A percentile compares a stretch with the other conserved stretches of the same genome.
These are phyloP conservation scores for Hyaloperonospora arabidopsidis DNA, from an alignment of 352 stramenopile genomes.

Conservation along the genomic window DNA sequence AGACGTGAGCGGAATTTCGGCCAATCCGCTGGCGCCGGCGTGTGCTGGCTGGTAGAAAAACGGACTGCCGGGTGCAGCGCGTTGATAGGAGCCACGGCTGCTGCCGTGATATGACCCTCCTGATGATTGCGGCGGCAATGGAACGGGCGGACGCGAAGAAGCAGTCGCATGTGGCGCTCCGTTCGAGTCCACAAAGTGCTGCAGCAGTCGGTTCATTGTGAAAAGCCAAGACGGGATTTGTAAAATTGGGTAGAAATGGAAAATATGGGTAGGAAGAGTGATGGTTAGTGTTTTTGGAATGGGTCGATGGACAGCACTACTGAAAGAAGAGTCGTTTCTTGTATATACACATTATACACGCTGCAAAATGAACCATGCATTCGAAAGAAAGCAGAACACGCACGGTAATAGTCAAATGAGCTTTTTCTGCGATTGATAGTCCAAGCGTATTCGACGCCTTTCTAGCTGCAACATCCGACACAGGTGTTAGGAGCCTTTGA, in stretches of 20 bases:
- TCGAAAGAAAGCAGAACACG: background rate
- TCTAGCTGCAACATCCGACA: too few species aligned
- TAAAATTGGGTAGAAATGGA: conserved; percentile 2
- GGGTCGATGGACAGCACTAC: background rate
- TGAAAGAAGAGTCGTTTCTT: too few species aligned
- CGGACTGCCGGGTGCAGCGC: conserved; percentile 15
- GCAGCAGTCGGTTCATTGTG: conserved; percentile 52
- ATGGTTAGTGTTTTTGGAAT: background rate
- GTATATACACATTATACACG: background rate
- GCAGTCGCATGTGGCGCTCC: conserved; percentile 7
- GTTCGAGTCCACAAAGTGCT: conserved; percentile 46
- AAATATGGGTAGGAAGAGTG: background rate
- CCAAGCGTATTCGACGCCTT: too few species aligned
- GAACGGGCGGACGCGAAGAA: conserved; percentile 18
- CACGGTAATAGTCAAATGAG: too few species aligned
- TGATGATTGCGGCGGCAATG: conserved; percentile 25
- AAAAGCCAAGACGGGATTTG: conserved; percentile 1
- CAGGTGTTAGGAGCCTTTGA: too few species aligned
- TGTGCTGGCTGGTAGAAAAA: conserved; percentile 33
- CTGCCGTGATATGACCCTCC: conserved; percentile 16
- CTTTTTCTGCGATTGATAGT: too few species aligned
- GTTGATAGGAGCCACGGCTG: conserved; percentile 29
- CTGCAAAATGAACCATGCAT: background rate
- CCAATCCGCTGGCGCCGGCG: conserved; percentile 9
- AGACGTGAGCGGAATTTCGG: conserved; percentile 29